Evolutionary conservation across 306 rosid species (phyloP), one percentile per base, ranked within the genome.

Genomic region (Sindora glabra): DNA sequence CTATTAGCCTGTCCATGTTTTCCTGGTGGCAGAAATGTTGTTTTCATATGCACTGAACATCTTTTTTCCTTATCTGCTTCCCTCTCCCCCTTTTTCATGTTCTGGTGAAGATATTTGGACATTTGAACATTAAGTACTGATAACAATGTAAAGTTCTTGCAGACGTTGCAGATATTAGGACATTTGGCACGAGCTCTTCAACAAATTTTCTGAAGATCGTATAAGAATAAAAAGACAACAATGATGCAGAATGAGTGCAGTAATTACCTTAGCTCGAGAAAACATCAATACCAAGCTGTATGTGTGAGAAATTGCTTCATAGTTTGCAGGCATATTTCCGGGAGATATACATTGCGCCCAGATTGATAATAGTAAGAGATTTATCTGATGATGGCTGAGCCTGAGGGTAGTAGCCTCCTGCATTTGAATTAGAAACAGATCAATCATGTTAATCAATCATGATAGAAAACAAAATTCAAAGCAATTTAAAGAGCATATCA

Each of bases 241-340:
- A 51, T 44, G 45, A 44, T 37, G 64, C 29, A 58, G 42, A 42
- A 18, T 21, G 59, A 37, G 50, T 69, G 24, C 16, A 29, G 29
- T 55, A 58, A 66, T 60, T 79, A 89, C 99, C 99, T 89, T 94
- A 18, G 83, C 75, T 65, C 79, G 74, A 67, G 97, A 89, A 78
- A 84, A 82, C 73, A 89, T 77, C 76, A 84, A 59, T 60, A 86
- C 76, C 64, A 94, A 81, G 77, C 89, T 74, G 75, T 86, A 84
- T 10, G 97, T 82, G 65, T 78, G 83, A 61, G 99, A 77, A 50
- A 94, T 84, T 71, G 87, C 99, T 94, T 86, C 99, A 73, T 89
- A 94, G 69, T 84, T 89, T 73, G 65, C 87, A 27, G 99, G 97
- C 74, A 74, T 54, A 76, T 94, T 94, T 59, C 67, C 77, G 42